Percentiles rank a stretch among this genome's conserved stretches.
Conservation (phyloP, 805 yeast genomes). For the Lipomyces anomalus region DNA sequence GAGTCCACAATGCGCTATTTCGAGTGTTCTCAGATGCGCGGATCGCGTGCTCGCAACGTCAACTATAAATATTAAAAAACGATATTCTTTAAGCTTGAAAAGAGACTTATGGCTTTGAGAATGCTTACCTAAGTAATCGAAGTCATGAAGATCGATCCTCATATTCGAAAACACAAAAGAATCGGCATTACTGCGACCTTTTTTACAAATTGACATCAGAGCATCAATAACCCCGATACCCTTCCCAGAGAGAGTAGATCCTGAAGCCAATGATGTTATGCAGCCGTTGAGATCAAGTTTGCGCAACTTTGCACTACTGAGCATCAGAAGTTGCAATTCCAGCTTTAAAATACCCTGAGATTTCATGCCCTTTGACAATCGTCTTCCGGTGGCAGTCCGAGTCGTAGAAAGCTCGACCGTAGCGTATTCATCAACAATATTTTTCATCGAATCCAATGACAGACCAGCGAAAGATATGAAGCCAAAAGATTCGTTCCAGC, state of each 20-base stretch:
- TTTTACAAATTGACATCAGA: slow-evolving; percentile 21
- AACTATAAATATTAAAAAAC: no score
- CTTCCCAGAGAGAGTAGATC: background rate
- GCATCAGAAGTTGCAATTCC: slow-evolving; percentile 22
- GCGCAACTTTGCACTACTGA: slow-evolving; percentile 19
- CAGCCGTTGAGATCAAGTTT: slow-evolving; percentile 19
- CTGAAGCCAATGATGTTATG: background rate
- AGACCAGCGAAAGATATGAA: slow-evolving; percentile 23
- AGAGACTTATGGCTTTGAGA: no score
- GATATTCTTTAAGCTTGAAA: no score
- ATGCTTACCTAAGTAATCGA: slow-evolving; percentile 19
- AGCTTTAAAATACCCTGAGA: slow-evolving; percentile 15
- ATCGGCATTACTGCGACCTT: slow-evolving; percentile 19
- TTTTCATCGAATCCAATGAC: slow-evolving; percentile 13
- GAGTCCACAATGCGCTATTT: slow-evolving; percentile 24
- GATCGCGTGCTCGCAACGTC: slow-evolving; percentile 20
- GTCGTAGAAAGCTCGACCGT: slow-evolving; percentile 22
- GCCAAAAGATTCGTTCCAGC: slow-evolving; percentile 26
- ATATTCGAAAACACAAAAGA: slow-evolving; percentile 23
- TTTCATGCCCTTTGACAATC: slow-evolving; percentile 20
- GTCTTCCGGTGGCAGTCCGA: slow-evolving; percentile 20
- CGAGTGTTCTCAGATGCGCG: slow-evolving; percentile 19
- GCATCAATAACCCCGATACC: slow-evolving; percentile 22
- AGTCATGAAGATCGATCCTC: slow-evolving; percentile 15
- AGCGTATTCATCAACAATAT: slow-evolving; percentile 18